Evolutionary conservation across 345 rosid genomes (phyloP), one percentile per base, ranked within the genome.

Genomic region (Erysimum cheiranthoides): DNA sequence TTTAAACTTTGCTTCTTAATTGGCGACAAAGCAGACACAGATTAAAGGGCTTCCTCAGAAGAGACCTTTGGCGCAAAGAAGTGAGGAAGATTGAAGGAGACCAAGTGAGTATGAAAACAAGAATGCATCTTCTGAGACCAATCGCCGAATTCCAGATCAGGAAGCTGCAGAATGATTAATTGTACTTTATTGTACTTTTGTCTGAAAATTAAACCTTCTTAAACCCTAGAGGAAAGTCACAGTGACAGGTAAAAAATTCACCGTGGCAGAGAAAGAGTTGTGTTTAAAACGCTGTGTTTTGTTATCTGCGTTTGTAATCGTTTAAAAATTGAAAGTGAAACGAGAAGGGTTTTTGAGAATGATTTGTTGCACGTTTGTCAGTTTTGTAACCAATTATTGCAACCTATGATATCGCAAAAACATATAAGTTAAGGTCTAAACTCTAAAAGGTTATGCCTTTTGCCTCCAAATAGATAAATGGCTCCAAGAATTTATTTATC

Each of bases 61-160:
- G 45, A 46, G 61, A 86, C 87, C 88, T 85, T 84, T 1, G 83
- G 60, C 17, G 79, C 43, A 28, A 69, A 73, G 7, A 77, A 73
- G n/a, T 66, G 82, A 4, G 83, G 78, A 70, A 81, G 46, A 30
- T 84, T 77, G 35, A 85, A 31, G 54, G 86, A 75, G 34, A 70
- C 34, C 47, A 49, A 76, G 61, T 78, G 82, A 73, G 84, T 50
- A 70, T 73, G 52, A 52, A 42, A 76, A 42, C 75, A 83, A 0
- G 81, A 68, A 76, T 62, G 36, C 88, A 85, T 86, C 28, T 31
- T 67, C 30, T 38, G 0, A 27, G 13, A 52, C 36, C 18, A 51
- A 27, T 61, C 50, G 57, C 40, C 79, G 10, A 75, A 50, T 17
- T 57, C 21, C 25, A 66, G 42, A 51, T 16, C 66, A 70, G 11